Base-by-base conservation (phyloP, 768 basidiomycete genomes). In the Exidia glandulosa region DNA sequence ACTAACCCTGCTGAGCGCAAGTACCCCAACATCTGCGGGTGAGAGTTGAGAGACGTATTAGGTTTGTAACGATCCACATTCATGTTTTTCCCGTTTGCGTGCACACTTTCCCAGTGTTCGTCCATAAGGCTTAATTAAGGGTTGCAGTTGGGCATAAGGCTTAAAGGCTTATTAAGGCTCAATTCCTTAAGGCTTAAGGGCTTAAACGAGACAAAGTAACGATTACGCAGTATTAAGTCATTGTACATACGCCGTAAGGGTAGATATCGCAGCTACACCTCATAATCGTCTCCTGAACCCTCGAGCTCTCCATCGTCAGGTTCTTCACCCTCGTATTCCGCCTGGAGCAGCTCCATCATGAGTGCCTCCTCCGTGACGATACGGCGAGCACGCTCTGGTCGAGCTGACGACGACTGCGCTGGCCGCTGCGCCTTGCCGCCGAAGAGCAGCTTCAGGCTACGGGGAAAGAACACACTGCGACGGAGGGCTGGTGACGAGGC, bases 1-100 rank as follows among this genome's bases (percentile, higher is more conserved):
- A 69, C 76, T 62, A 69, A 78, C 68, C 80, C 83, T 2, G 76
- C 77, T 9, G 47, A 78, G 45, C 69, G 74, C 57, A 65, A 73
- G 66, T 90, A 82, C 71, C 86, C 84, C 14, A 78, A 75, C 63
- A 86, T 87, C 59, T 94, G 88, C 63, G 50, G 25, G 25, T 54
- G 30, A 54, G 27, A 19, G 7, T 45, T 14, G 16, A 6, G 19
- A 23, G 41, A 19, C 16, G 41, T 45, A 23, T 45, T 45, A 19
- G 41, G 16, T 14, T 45, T 36, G 34, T 36, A 36, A 7, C 16
- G 34, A 7, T 36, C 7, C 34, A 36, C 34, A 36, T 36, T 36
- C n/a, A n/a, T n/a, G n/a, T n/a, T n/a, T n/a, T n/a, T n/a, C n/a
- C n/a, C n/a, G n/a, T n/a, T n/a, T n/a, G n/a, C n/a, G n/a, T n/a